Evolutionary conservation across 805 yeast genomes (phyloP), one percentile per base, ranked within the genome.

Genomic region (Metschnikowia orientalis): DNA sequence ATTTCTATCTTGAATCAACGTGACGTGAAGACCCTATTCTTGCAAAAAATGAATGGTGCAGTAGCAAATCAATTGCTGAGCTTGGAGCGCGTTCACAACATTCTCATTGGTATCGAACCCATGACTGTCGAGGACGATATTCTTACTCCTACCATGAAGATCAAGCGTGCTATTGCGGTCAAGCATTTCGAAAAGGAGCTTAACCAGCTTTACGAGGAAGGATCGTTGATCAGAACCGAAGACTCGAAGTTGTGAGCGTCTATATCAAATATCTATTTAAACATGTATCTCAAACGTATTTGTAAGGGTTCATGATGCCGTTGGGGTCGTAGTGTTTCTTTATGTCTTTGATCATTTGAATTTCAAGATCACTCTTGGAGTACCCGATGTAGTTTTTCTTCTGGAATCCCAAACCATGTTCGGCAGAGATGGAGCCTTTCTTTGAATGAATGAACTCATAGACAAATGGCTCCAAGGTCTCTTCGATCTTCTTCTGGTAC

Each of bases 341-440:
- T 48, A 92, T 61, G 23, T 77, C 77, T 56, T 79, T 81, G 73
- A 92, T 89, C 64, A 88, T 57, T 24, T 66, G 54, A 39, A 92
- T 75, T 56, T 87, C 89, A 32, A 66, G 63, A 8, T 71, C 78
- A 43, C 76, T 75, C 69, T 89, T 92, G 32, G 95, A 74, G 65
- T 90, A 92, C 7, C 81, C 81, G 46, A 90, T 73, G 57, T 84
- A 92, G 53, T 85, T 83, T 49, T 82, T 87, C 81, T 92, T 92
- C 53, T 90, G 97, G 75, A 92, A 86, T 0, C 98, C 98, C 37
- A 92, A 70, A 10, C 98, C 98, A 57, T 92, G 98, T 60, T 92
- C 98, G 17, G 98, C 98, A 38, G 95, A 82, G 34, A 92, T 81
- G 1, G 97, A 89, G 14, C 98, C 98, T 20, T 79, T 65, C 42